phyloP scores from a whole-genome alignment of 768 basidiomycete genomes.

The Podaxis sp. region DNA sequence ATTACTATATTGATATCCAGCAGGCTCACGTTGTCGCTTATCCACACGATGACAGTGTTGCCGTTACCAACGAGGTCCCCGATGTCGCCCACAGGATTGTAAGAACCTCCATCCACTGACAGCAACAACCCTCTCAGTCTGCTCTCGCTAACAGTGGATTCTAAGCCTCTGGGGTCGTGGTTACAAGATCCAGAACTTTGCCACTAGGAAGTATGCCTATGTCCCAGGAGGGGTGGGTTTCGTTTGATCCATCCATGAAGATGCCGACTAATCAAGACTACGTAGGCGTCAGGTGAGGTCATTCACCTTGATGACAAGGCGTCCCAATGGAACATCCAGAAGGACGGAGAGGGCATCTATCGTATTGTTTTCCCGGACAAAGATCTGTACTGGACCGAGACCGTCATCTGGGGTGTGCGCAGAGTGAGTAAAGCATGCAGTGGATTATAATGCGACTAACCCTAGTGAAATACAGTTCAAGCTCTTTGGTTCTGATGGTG shows the following conservation, averaged over 20 bases:
- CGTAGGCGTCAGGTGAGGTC: background rate
- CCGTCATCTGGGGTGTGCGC: background rate
- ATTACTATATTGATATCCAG: background rate
- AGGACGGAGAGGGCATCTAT: background rate
- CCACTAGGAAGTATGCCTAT: background rate
- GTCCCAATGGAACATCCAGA: background rate
- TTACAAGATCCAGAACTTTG: background rate
- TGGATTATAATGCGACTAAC: background rate
- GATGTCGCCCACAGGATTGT: background rate
- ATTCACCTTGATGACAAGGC: background rate
- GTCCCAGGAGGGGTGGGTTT: background rate
- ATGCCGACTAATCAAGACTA: background rate
- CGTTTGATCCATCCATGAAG: background rate
- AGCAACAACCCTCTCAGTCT: background rate
- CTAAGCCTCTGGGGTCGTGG: background rate
- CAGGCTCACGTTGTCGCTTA: background rate
- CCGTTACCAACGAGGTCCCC: background rate
- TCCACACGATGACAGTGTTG: background rate
- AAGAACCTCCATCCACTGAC: background rate
- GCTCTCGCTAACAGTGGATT: background rate
- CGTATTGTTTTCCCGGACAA: background rate
- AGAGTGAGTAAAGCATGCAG: background rate
- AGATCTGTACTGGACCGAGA: background rate
- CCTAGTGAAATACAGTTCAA: background rate
- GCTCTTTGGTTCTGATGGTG: background rate